Evolutionary conservation across 2,329 filamentous ascomycete species (phyloP), one percentile per base, ranked within the genome.

Genomic region (Xylaria sp.): DNA sequence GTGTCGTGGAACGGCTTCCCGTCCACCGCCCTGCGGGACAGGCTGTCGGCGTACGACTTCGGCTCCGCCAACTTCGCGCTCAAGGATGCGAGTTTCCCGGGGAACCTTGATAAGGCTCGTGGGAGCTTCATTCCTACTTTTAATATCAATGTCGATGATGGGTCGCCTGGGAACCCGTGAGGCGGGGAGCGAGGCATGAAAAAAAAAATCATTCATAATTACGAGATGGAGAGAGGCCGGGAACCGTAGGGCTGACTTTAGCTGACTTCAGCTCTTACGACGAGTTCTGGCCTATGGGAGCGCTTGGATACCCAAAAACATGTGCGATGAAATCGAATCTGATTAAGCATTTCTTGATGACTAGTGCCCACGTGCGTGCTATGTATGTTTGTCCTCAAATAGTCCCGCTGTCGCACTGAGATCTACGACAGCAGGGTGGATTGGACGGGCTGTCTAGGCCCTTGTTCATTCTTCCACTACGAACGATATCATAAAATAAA

Each of bases 381-480:
- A 62, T 37, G 58, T 13, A 81, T 86, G 83, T 87, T 72, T 83
- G 83, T 84, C 84, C 83, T 80, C 81, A 81, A 63, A 81, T 87
- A 87, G 85, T 87, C 85, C 85, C 80, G 81, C 79, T 80, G 77
- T 76, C 83, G 83, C 82, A 86, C 80, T 76, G 67, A 63, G 31
- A 62, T 83, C 80, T 78, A 82, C 84, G 80, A 77, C 79, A 82
- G 78, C 84, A 85, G 85, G 85, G 85, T 87, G 85, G 85, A 87
- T 81, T 78, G 82, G 84, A 85, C 84, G 73, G 85, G 85, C 83
- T 87, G 85, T 87, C 85, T 87, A 87, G 85, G 83, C 85, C 85
- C 75, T 81, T 75, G 78, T 72, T 86, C 82, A 71, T 80, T 87
- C 83, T 87, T 82, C 85, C 85, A 87, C 84, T 67, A 75, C 71